phyloP scores from a whole-genome alignment of 1,284 basidiomycete species.

The Ganoderma boninense region DNA sequence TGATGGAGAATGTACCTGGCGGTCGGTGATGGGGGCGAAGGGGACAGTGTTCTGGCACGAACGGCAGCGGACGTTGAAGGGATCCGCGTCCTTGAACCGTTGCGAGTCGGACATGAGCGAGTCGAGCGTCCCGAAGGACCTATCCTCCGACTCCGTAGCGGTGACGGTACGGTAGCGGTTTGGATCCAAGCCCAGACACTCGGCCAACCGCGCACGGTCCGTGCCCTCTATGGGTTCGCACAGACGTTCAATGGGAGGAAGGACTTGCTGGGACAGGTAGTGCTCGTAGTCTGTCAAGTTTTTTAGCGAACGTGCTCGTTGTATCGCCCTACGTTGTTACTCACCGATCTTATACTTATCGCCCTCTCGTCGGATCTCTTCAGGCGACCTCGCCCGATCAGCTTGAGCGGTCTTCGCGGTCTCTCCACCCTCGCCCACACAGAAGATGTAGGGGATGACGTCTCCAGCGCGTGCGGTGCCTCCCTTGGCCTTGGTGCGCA shows the following conservation, averaged over 20 bases:
- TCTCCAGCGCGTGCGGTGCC: slow-evolving; percentile 86
- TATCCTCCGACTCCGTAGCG: slow-evolving; percentile 62
- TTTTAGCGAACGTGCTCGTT: not conserved
- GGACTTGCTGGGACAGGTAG: slow-evolving; percentile 91
- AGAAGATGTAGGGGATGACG: slow-evolving; percentile 97
- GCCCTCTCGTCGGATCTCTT: slow-evolving; percentile 83
- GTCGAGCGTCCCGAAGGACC: slow-evolving; percentile 84
- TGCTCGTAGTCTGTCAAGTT: slow-evolving; percentile 81
- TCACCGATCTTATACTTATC: slow-evolving; percentile 78
- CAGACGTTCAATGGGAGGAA: slow-evolving; percentile 94
- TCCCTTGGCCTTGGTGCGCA: slow-evolving; percentile 90
- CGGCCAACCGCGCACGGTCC: slow-evolving; percentile 89
- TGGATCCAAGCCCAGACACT: slow-evolving; percentile 94
- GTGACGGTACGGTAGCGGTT: slow-evolving; percentile 67
- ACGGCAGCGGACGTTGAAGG: slow-evolving; percentile 79
- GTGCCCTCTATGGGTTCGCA: slow-evolving; percentile 98
- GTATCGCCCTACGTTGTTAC: slow-evolving; percentile 30
- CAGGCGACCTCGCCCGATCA: slow-evolving; percentile 92
- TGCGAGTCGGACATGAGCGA: slow-evolving; percentile 91
- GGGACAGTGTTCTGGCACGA: slow-evolving; percentile 69
- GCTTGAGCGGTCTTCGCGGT: slow-evolving; percentile 84
- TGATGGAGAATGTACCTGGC: slow-evolving; percentile 54
- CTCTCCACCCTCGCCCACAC: slow-evolving; percentile 80
- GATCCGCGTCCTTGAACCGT: slow-evolving; percentile 80
- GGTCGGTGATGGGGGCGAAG: slow-evolving; percentile 75